A percentile compares a stretch with the other conserved stretches of the same genome.
Conservation (phyloP, 2,329 filamentous ascomycete genomes). For the Rhexocercosporidium sp. region DNA sequence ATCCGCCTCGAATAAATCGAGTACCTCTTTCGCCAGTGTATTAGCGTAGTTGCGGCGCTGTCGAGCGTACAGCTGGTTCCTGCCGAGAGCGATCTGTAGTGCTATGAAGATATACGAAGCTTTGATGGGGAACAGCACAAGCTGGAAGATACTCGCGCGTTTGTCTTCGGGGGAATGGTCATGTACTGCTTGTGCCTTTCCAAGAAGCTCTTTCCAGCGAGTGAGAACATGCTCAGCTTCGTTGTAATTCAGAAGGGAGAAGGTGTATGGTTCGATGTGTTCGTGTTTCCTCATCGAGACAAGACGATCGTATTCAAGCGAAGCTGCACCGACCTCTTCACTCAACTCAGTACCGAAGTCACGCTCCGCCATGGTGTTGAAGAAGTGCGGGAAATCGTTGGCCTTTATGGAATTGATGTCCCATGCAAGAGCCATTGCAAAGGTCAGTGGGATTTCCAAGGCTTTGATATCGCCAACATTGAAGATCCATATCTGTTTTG, state of each 20-base stretch:
- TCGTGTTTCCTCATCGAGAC: slow-evolving; percentile 64
- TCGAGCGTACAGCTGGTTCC: slow-evolving; percentile 58
- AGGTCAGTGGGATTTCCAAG: slow-evolving; percentile 64
- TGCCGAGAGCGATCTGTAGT: slow-evolving; percentile 52
- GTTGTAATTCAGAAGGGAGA: slow-evolving; percentile 64
- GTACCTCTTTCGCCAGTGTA: slow-evolving; percentile 53
- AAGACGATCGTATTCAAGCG: slow-evolving; percentile 58
- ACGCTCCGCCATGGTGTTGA: slow-evolving; percentile 57
- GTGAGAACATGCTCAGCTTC: slow-evolving; percentile 61
- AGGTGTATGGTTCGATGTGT: slow-evolving; percentile 61
- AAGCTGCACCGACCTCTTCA: slow-evolving; percentile 52
- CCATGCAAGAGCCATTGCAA: slow-evolving; percentile 71
- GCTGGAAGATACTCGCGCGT: slow-evolving; percentile 64
- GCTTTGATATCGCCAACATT: slow-evolving; percentile 67
- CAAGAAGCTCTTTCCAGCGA: slow-evolving; percentile 56
- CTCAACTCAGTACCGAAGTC: slow-evolving; percentile 58
- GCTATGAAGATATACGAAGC: slow-evolving; percentile 60
- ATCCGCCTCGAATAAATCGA: slow-evolving; percentile 60
- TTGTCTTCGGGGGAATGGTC: slow-evolving; percentile 52
- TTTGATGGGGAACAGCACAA: slow-evolving; percentile 62
- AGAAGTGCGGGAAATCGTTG: slow-evolving; percentile 58
- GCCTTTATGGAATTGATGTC: slow-evolving; percentile 59
- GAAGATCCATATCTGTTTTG: slow-evolving; percentile 60
- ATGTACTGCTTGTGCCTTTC: slow-evolving; percentile 58
- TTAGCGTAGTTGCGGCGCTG: slow-evolving; percentile 62